Conservation (phyloP, 2,329 filamentous ascomycete species). For the Sclerotinia trifoliorum region DNA sequence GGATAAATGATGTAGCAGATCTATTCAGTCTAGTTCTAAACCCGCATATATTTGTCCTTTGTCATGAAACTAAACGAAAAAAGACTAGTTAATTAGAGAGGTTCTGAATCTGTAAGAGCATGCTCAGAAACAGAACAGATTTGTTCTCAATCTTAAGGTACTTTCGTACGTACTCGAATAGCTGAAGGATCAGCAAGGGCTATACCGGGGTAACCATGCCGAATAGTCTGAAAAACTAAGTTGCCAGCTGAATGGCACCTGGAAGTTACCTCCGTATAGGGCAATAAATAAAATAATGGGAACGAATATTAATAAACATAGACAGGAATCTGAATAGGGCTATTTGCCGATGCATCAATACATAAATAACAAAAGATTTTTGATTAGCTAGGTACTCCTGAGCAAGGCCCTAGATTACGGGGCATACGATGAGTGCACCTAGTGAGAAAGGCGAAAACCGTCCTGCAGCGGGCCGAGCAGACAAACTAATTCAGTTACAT, state of each 20-base stretch:
- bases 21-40: background rate
- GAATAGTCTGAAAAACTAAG: background rate
- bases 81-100: background rate
- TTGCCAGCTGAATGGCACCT: conserved; percentile 21
- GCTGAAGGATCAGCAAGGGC: conserved; percentile 1
- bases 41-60: background rate
- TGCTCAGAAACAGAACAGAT: background rate
- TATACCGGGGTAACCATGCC: conserved; percentile 5
- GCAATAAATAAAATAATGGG: background rate
- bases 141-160: too few species aligned
- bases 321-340: background rate
- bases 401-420: background rate
- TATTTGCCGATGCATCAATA: background rate
- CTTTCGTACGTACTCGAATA: background rate
- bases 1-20: background rate
- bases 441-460: conserved; percentile 26
- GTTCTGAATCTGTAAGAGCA: background rate
- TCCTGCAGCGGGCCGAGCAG: conserved; percentile 39
- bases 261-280: background rate
- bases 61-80: background rate
- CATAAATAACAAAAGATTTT: background rate
- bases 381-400: conserved; percentile 10
- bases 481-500: conserved; percentile 24
- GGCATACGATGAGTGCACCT: background rate
- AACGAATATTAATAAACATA: background rate